A percentile compares a stretch with the other conserved stretches of the same genome.
These are phyloP conservation scores for Ensete ventricosum DNA, from an alignment of 176 grass and related monocot genomes.

Conservation along the genomic window DNA sequence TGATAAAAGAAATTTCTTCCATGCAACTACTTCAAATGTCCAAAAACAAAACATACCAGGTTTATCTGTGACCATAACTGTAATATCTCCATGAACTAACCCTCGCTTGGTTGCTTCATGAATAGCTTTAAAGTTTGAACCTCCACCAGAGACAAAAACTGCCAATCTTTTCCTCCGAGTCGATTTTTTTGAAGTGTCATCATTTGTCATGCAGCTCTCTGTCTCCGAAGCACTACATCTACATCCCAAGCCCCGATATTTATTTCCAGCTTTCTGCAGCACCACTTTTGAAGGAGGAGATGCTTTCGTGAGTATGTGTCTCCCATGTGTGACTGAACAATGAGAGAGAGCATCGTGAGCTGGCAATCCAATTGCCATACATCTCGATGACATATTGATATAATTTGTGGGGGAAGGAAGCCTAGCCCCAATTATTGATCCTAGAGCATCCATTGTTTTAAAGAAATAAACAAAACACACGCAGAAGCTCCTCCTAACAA, in stretches of 20 bases:
- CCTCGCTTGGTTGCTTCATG: constrained; percentile 25
- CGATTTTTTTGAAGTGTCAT: neutral
- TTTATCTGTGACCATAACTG: constrained; percentile 36
- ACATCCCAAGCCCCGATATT: neutral
- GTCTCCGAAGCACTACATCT: neutral
- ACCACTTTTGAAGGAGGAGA: neutral
- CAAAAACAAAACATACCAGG: constrained; percentile 9
- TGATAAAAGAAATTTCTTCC: neutral
- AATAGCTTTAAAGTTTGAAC: constrained; percentile 37
- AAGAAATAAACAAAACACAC: too few relatives aligned
- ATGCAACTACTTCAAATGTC: neutral
- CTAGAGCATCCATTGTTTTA: neutral
- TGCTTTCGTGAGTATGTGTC: neutral
- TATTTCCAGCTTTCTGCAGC: neutral
- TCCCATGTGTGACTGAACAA: neutral
- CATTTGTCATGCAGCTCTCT: neutral
- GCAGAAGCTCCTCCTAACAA: too few relatives aligned
- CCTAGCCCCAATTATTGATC: neutral
- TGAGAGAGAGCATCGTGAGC: neutral
- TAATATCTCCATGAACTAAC: constrained; percentile 28
- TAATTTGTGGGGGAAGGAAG: neutral
- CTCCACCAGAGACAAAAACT: constrained; percentile 57
- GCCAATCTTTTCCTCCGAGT: constrained; percentile 35
- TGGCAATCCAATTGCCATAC: neutral
- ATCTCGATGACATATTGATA: neutral